Base-by-base conservation (phyloP, 2,329 filamentous ascomycete genomes). In the Fusarium luffae region DNA sequence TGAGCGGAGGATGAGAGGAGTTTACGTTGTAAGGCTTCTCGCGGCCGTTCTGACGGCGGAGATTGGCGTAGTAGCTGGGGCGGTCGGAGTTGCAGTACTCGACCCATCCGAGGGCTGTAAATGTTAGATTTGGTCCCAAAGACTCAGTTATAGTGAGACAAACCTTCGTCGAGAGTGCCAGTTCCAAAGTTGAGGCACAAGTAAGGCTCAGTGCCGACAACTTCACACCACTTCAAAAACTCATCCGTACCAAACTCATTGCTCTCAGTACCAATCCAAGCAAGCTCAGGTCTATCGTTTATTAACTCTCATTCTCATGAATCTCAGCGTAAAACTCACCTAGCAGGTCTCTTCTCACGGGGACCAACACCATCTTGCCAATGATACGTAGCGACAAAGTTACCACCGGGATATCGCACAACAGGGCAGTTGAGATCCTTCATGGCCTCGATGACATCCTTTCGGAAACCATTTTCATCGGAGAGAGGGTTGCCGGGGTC, bases 211-310 rank as follows among this genome's bases (percentile, higher is more conserved):
- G 92, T 91, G 25, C 88, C 88, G 10, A 94, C 87, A 12, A 87
- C 82, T 70, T 90, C 85, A 68, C 92, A 93, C 92, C 92, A 95
- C 71, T 90, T 85, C 85, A 96, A 88, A 80, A 96, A 96, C 82
- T 96, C 93, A 78, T 96, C 92, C 1, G 93, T 96, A 60, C 93
- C 93, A 75, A 96, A 94, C 66, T 90, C 84, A 77, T 96, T 96
- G 28, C 85, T 88, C 82, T 96, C 93, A 2, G 87, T 87, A 34
- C 90, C 91, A 21, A 92, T 83, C 93, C 93, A 96, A 7, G 93
- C 93, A 55, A 96, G 85, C 76, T 96, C 93, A 2, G 89, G 90
- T 72, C 73, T 75, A 40, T 2, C 25, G 7, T 19, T 37, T 25
- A 12, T 60, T 16, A 59, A 13, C 13, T 4, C 19, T 16, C n/a